Conservation (phyloP, 2,329 filamentous ascomycete species). For the Chrysoporthe puriensis region DNA sequence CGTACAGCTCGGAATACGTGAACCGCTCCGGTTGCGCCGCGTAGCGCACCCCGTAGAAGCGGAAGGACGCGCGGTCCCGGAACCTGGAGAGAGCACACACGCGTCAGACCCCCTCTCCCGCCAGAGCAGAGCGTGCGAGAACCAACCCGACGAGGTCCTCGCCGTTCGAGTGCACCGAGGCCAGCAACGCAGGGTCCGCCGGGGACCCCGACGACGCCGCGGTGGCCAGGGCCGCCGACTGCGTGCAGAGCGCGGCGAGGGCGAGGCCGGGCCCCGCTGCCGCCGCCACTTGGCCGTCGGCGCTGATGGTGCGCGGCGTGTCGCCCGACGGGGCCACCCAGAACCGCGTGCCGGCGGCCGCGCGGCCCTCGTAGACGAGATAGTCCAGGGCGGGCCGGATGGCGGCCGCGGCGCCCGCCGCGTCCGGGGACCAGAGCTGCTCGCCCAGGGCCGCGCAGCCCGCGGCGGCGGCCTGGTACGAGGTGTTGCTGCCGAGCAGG, state of each 20-base stretch:
- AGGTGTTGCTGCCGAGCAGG: slow-evolving; percentile 37
- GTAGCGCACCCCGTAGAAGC: slow-evolving; percentile 55
- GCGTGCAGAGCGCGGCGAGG: slow-evolving; percentile 47
- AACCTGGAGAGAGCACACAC: slow-evolving; percentile 35
- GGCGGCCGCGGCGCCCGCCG: slow-evolving; percentile 28
- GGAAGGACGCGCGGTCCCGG: slow-evolving; percentile 52
- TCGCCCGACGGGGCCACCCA: slow-evolving; percentile 41
- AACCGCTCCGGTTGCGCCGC: slow-evolving; percentile 49
- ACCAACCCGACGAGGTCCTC: slow-evolving; percentile 43
- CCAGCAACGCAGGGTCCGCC: slow-evolving; percentile 40
- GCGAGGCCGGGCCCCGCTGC: slow-evolving; percentile 23
- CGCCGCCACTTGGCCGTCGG: slow-evolving; percentile 33
- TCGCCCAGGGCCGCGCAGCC: slow-evolving; percentile 45
- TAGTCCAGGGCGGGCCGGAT: slow-evolving; percentile 43
- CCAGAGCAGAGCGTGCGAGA: too few species aligned
- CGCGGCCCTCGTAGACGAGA: slow-evolving; percentile 39
- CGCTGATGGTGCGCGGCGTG: slow-evolving; percentile 35
- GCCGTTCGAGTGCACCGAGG: slow-evolving; percentile 43
- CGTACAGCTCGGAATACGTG: slow-evolving; percentile 46
- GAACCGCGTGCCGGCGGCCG: slow-evolving; percentile 35
- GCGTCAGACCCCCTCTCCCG: not conserved
- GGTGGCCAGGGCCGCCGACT: slow-evolving; percentile 47
- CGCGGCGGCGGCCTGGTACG: slow-evolving; percentile 35
- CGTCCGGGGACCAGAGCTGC: slow-evolving; percentile 41
- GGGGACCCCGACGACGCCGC: slow-evolving; percentile 34